A percentile compares a stretch with the other conserved stretches of the same genome.
phyloP scores from a whole-genome alignment of 2,329 filamentous ascomycete species.

The Colletotrichum tofieldiae region DNA sequence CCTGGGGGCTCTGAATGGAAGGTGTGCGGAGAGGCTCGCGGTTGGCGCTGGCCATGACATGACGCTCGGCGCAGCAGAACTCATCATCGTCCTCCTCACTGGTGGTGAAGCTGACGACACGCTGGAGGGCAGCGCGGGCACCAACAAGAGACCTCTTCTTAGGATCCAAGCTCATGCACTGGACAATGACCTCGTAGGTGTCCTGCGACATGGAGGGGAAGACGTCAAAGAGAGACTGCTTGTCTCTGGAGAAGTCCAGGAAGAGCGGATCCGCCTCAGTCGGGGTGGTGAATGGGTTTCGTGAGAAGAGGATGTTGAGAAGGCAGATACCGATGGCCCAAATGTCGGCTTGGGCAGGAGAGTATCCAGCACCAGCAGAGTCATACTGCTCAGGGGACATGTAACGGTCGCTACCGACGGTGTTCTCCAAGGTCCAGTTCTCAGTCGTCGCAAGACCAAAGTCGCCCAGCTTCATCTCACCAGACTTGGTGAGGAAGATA shows the following conservation, averaged over 20 bases:
- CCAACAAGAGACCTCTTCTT: constrained; percentile 86
- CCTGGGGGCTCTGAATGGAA: constrained; percentile 89
- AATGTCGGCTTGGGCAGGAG: constrained; percentile 92
- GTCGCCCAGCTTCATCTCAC: constrained; percentile 95
- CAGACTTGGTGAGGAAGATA: constrained; percentile 91
- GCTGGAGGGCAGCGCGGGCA: constrained; percentile 83
- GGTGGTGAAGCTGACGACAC: constrained; percentile 92
- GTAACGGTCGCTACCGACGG: constrained; percentile 97
- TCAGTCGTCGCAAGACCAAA: constrained; percentile 94
- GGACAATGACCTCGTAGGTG: constrained; percentile 92
- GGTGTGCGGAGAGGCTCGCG: constrained; percentile 96
- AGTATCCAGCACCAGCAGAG: constrained; percentile 88
- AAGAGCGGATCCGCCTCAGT: constrained; percentile 94
- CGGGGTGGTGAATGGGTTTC: constrained; percentile 94
- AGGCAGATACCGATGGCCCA: constrained; percentile 98
- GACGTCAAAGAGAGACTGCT: constrained; percentile 96
- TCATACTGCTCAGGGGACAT: constrained; percentile 99
- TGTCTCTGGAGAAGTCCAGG: constrained; percentile 92
- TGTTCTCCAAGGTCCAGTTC: constrained; percentile 91
- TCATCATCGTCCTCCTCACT: constrained; percentile 93
- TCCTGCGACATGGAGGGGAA: constrained; percentile 99
- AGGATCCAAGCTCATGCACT: constrained; percentile 93
- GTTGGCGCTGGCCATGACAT: constrained; percentile 86
- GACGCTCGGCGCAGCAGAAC: constrained; percentile 88
- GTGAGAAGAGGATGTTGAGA: constrained; percentile 95